Percentiles rank a stretch among this genome's conserved stretches.
Evolutionary conservation across 2,329 filamentous ascomycete genomes (phyloP).

Genomic region (Hypoxylon sp.): DNA sequence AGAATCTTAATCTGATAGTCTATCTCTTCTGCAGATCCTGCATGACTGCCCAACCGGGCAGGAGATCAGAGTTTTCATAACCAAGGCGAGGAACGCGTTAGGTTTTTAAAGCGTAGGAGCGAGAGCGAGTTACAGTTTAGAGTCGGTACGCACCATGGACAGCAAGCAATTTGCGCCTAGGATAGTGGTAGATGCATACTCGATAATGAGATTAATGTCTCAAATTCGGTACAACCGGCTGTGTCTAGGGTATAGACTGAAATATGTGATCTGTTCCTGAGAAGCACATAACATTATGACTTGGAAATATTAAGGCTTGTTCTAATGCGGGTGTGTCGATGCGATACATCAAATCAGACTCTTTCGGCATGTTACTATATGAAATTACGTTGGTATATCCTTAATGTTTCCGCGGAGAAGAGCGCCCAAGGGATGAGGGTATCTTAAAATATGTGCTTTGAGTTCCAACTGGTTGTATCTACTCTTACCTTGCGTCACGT

Average conservation of each 20-base stretch:
- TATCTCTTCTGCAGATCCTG: conserved; percentile 32
- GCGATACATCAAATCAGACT: neutral
- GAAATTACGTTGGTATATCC: neutral
- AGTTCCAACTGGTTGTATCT: no score
- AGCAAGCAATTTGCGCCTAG: conserved; percentile 37
- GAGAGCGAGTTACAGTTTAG: conserved; percentile 25
- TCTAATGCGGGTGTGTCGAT: no score
- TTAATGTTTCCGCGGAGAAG: no score
- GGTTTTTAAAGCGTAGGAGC: conserved; percentile 17
- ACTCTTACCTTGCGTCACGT: no score
- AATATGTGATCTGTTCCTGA: neutral
- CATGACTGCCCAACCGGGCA: conserved; percentile 40
- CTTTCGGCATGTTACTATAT: neutral
- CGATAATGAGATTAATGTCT: conserved; percentile 9
- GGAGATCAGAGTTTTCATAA: conserved; percentile 16
- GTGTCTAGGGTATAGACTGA: neutral
- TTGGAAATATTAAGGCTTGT: no score
- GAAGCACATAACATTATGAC: no score
- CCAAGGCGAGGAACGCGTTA: conserved; percentile 1
- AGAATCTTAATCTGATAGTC: conserved; percentile 18
- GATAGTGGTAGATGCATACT: conserved; percentile 13
- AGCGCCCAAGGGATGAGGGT: no score
- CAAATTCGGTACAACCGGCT: neutral
- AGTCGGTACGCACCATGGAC: conserved; percentile 11
- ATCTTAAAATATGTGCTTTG: no score